These are phyloP conservation scores for Thymus mandschuricus DNA, from an alignment of 257 asterid genomes.

Conservation along the genomic window DNA sequence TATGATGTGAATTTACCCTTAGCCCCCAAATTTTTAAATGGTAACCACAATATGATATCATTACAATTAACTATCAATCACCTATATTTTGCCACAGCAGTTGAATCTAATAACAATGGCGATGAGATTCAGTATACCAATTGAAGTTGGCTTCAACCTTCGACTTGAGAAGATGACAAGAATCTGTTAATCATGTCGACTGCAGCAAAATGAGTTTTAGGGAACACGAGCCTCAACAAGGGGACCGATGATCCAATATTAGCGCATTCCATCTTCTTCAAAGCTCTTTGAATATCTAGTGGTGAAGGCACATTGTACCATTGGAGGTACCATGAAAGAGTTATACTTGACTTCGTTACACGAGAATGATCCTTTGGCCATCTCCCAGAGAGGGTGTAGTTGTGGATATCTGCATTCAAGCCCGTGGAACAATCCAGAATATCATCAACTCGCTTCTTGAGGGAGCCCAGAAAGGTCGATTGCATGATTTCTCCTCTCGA, in stretches of 20 bases:
- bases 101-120: no score
- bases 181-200: conserved; percentile 48
- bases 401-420: conserved; percentile 37
- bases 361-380: conserved; percentile 59
- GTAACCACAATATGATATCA: no score
- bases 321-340: conserved; percentile 83
- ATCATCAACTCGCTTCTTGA: conserved; percentile 82
- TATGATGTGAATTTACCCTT: no score
- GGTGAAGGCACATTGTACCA: conserved; percentile 79
- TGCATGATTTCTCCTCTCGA: conserved; percentile 69
- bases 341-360: conserved; percentile 39
- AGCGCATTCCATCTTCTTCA: conserved; percentile 49
- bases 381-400: conserved; percentile 51
- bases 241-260: conserved; percentile 53
- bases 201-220: conserved; percentile 68
- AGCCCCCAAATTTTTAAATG: no score
- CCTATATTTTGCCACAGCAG: no score
- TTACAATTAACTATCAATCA: no score
- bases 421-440: conserved; percentile 44
- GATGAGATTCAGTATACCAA: no score
- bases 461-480: conserved; percentile 78
- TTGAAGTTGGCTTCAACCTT: neutral
- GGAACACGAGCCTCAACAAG: conserved; percentile 72
- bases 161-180: conserved; percentile 16
- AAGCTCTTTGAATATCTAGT: conserved; percentile 49